A percentile compares a stretch with the other conserved stretches of the same genome.
phyloP scores from a whole-genome alignment of 2,329 filamentous ascomycete species.

The Penicillium sp. region DNA sequence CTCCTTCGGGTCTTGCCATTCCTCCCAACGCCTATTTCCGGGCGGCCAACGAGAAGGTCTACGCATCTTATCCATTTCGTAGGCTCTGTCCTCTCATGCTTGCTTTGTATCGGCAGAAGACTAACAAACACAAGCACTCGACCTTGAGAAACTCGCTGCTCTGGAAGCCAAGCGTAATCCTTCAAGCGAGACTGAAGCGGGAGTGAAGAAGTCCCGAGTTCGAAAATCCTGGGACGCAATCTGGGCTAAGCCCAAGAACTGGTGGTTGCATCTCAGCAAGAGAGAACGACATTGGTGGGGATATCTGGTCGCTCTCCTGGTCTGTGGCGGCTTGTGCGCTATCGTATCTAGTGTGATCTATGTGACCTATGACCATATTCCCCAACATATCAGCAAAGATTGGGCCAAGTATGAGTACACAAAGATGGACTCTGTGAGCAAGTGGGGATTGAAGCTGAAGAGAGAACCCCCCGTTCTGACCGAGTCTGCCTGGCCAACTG shows the following conservation, averaged over 20 bases:
- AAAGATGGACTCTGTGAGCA: neutral
- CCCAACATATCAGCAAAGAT: neutral
- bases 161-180: too few species aligned
- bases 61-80: slow-evolving; percentile 2
- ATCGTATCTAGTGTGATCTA: too few species aligned
- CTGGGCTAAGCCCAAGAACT: slow-evolving; percentile 2
- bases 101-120: too few species aligned
- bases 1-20: neutral
- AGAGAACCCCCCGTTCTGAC: neutral
- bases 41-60: slow-evolving; percentile 2
- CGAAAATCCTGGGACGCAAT: neutral
- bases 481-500: neutral
- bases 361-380: too few species aligned
- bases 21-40: neutral
- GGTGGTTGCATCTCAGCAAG: neutral
- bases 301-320: neutral
- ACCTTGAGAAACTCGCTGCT: too few species aligned
- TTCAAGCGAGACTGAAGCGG: neutral
- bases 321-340: neutral
- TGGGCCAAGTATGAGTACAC: neutral
- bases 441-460: neutral
- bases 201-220: neutral
- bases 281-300: neutral
- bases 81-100: neutral
- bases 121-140: too few species aligned